Percentiles rank a stretch among this genome's conserved stretches.
Conservation (phyloP, 768 basidiomycete species). For the Russula emetica region DNA sequence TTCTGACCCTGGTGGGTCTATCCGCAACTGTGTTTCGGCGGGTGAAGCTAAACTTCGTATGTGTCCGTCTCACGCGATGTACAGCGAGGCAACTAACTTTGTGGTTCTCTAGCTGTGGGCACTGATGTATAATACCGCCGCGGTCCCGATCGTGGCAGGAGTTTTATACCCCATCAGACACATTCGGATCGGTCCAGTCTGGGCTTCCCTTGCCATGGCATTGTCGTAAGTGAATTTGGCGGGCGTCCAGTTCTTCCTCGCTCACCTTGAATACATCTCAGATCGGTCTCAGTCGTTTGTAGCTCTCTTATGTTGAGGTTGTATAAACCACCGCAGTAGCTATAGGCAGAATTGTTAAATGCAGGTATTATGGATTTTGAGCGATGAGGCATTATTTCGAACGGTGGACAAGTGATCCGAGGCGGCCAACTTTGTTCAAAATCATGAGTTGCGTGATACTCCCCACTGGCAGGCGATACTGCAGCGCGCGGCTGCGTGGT, state of each 20-base stretch:
- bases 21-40: constrained; percentile 62
- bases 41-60: constrained; percentile 72
- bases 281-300: constrained; percentile 58
- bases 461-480: constrained; percentile 59
- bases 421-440: constrained; percentile 76
- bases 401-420: too few species aligned
- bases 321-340: constrained; percentile 38
- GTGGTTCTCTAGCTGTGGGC: constrained; percentile 53
- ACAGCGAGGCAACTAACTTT: constrained; percentile 8
- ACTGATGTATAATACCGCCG: constrained; percentile 58
- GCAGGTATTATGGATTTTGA: too few species aligned
- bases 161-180: constrained; percentile 68
- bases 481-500: constrained; percentile 53
- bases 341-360: neutral
- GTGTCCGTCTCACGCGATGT: constrained; percentile 27
- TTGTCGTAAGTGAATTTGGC: constrained; percentile 45
- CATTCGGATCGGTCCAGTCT: constrained; percentile 66
- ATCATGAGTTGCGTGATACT: constrained; percentile 57
- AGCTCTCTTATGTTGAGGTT: constrained; percentile 56
- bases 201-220: constrained; percentile 80
- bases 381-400: too few species aligned
- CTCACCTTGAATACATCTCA: constrained; percentile 29
- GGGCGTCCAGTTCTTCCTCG: neutral
- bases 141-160: constrained; percentile 74
- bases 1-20: constrained; percentile 59